A percentile compares a stretch with the other conserved stretches of the same genome.
These are phyloP conservation scores for Penicillium sclerotigenum DNA, from an alignment of 2,329 filamentous ascomycete species.

Conservation along the genomic window DNA sequence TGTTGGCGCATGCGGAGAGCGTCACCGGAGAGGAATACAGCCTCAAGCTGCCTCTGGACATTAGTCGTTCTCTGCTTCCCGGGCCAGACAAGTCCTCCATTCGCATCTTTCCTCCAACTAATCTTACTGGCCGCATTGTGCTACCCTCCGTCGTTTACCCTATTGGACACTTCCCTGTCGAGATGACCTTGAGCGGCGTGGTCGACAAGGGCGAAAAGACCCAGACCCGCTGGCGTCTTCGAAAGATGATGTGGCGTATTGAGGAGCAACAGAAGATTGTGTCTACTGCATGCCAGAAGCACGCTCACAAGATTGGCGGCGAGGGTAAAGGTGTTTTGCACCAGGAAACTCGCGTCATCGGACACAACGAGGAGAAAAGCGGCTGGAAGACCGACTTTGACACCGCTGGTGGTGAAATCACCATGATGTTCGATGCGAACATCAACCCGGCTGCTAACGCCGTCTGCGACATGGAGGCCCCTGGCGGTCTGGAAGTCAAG, in stretches of 20 bases:
- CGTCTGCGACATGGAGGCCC: constrained; percentile 72
- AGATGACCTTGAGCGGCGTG: constrained; percentile 81
- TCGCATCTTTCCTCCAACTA: constrained; percentile 93
- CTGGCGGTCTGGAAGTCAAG: constrained; percentile 71
- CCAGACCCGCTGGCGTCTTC: constrained; percentile 81
- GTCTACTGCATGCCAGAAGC: constrained; percentile 75
- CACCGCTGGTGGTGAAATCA: constrained; percentile 68
- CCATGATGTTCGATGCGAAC: constrained; percentile 71
- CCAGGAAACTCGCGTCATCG: constrained; percentile 72
- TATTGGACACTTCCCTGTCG: constrained; percentile 74
- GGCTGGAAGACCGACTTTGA: constrained; percentile 86
- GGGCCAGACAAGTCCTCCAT: constrained; percentile 83
- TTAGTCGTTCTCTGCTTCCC: constrained; percentile 76
- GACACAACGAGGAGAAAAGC: constrained; percentile 73
- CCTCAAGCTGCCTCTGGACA: constrained; percentile 64
- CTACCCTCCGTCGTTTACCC: constrained; percentile 82
- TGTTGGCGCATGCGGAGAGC: constrained; percentile 64
- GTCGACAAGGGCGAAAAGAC: constrained; percentile 66
- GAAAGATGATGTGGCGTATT: constrained; percentile 88
- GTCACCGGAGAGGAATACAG: constrained; percentile 61
- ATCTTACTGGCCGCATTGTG: constrained; percentile 80
- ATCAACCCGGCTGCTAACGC: constrained; percentile 62
- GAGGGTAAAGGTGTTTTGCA: constrained; percentile 69
- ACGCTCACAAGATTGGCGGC: constrained; percentile 63
- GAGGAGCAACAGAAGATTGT: constrained; percentile 81